These are phyloP conservation scores for Botrytis deweyae DNA, from an alignment of 2,329 filamentous ascomycete genomes.

Conservation along the genomic window DNA sequence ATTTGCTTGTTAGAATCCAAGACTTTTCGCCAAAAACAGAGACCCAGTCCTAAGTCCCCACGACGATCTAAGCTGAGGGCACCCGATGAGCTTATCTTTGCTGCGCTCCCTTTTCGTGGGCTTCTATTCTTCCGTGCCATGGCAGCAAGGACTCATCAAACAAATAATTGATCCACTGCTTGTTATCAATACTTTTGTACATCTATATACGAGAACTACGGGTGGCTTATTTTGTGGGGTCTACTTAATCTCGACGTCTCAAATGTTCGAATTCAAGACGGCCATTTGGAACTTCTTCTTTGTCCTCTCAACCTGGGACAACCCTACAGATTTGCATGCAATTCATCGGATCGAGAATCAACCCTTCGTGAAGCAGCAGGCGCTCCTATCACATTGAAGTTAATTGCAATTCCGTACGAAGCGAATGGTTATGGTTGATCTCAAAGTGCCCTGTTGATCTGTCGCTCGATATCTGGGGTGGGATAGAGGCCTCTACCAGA, in stretches of 20 bases:
- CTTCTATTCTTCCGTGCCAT: not conserved
- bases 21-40: not conserved
- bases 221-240: not conserved
- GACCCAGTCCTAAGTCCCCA: not conserved
- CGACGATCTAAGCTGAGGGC: not conserved
- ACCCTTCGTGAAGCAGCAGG: not conserved
- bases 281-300: not conserved
- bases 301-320: no score
- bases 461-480: not conserved
- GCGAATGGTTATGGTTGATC: not conserved
- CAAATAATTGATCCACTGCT: not conserved
- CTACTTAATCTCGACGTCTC: not conserved
- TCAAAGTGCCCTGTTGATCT: not conserved
- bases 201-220: not conserved
- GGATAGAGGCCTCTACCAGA: no score
- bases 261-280: not conserved
- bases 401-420: no score
- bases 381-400: no score
- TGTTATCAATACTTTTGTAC: not conserved
- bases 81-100: not conserved
- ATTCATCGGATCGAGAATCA: not conserved
- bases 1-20: not conserved
- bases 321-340: not conserved
- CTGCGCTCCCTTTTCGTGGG: not conserved
- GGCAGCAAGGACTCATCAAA: not conserved